Evolutionary conservation across 2,329 filamentous ascomycete species (phyloP), one percentile per base, ranked within the genome.

Genomic region (Colletotrichum horii): DNA sequence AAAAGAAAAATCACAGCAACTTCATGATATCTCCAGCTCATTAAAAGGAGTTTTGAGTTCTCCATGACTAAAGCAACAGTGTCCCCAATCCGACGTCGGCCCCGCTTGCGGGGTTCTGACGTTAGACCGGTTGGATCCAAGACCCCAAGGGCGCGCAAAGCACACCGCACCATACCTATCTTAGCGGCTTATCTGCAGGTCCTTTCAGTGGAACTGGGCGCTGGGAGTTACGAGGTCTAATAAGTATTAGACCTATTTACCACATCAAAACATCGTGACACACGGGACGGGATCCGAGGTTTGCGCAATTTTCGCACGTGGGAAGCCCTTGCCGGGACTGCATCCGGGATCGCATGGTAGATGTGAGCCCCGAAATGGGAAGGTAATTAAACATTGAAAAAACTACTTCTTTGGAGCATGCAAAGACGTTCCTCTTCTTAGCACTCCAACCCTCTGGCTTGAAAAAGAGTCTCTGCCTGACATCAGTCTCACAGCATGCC

Each of bases 171-270:
- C 66, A 38, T 68, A 9, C 52, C 48, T 68, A 48, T 22, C 48
- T 5, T 19, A 43, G 66, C 16, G n/a, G 15, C 22, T 38, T 56
- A 58, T 30, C 48, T 36, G 66, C 48, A 26, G n/a, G 16, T 68
- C 22, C 2, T 36, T 38, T 22, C 26, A 34, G 30, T 19, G 30
- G 19, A 26, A 26, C 28, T 67, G 43, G 65, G 19, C 12, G 52
- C 24, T 68, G 28, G 43, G n/a, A 36, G 52, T 68, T 58, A 58
- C 9, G 66, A 52, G 66, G 30, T 68, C 48, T 68, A 58, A 68
- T 58, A 68, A n/a, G 12, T 68, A 68, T 68, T 58, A 68, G 48
- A 68, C 66, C 66, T n/a, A 24, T 11, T n/a, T n/a, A 38, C 48
- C 48, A 58, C 62, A 30, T 66, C 11, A 36, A 52, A 66, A 66